Evolutionary conservation across 2,329 filamentous ascomycete species (phyloP).

Genomic region (Apiospora kogelbergensis): DNA sequence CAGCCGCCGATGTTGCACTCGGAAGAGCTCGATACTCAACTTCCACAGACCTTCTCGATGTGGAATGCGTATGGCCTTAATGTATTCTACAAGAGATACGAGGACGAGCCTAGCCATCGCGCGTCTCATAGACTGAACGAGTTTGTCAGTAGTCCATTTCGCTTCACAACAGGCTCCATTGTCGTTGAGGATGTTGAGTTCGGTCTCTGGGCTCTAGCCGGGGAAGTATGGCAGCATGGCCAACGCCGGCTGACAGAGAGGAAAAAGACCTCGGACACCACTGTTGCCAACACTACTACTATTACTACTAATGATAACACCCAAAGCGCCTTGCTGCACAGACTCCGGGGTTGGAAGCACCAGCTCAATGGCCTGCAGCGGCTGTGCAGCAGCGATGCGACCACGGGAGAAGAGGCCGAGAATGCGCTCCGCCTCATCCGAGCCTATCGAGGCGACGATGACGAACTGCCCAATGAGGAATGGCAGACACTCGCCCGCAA

Average conservation of each 20-base stretch:
- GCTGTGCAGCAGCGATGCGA: neutral
- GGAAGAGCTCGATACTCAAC: slow-evolving; percentile 9
- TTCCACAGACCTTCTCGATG: slow-evolving; percentile 5
- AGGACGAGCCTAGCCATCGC: neutral
- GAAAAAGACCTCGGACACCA: neutral
- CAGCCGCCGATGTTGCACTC: slow-evolving; percentile 1
- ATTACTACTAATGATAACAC: neutral
- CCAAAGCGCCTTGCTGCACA: neutral
- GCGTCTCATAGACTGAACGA: neutral
- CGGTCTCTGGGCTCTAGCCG: slow-evolving; percentile 6
- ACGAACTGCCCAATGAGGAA: neutral
- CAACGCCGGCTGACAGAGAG: neutral
- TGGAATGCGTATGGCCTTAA: slow-evolving; percentile 6
- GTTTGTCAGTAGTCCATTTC: neutral
- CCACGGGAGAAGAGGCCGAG: neutral
- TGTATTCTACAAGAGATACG: neutral
- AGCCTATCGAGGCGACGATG: neutral
- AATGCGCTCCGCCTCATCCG: neutral
- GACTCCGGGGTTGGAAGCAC: neutral
- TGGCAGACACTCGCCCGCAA: neutral
- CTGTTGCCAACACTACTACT: neutral
- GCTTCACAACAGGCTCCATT: neutral
- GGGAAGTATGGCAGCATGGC: slow-evolving; percentile 2
- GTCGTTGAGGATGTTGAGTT: slow-evolving; percentile 13
- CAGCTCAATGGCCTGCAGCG: neutral